Percentiles rank a stretch among this genome's conserved stretches.
These are phyloP conservation scores for Cutaneotrichosporon curvatum DNA, from an alignment of 1,284 basidiomycete genomes.

Conservation along the genomic window DNA sequence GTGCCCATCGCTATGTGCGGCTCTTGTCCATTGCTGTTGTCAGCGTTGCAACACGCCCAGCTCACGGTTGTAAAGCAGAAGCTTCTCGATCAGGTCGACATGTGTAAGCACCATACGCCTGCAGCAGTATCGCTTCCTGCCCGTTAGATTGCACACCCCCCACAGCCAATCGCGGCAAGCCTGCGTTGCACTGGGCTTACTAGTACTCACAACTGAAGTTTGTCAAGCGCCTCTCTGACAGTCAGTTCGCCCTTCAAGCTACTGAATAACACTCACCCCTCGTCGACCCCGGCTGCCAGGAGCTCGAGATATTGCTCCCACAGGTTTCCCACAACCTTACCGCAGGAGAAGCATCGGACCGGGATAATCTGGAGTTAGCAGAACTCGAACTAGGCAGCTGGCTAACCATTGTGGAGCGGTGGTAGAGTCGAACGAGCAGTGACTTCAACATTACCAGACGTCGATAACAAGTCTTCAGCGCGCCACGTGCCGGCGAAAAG, in stretches of 20 bases:
- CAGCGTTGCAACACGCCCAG: slow-evolving; percentile 21
- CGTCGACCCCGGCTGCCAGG: slow-evolving; percentile 66
- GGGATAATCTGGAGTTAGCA: slow-evolving; percentile 43
- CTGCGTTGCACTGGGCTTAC: too few species aligned
- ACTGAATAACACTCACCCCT: slow-evolving; percentile 85
- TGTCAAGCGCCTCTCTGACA: slow-evolving; percentile 81
- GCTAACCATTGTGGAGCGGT: too few species aligned
- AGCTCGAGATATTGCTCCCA: slow-evolving; percentile 80
- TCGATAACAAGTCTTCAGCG: too few species aligned
- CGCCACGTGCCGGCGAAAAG: too few species aligned
- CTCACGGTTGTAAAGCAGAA: slow-evolving; percentile 92
- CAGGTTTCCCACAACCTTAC: slow-evolving; percentile 88
- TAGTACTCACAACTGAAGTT: slow-evolving; percentile 58
- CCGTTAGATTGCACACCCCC: slow-evolving; percentile 14
- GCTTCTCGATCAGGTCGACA: slow-evolving; percentile 85
- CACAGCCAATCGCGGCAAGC: slow-evolving; percentile 4
- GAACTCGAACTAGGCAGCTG: too few species aligned
- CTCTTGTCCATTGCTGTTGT: slow-evolving; percentile 17
- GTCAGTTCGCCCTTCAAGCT: too few species aligned
- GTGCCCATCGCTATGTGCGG: slow-evolving; percentile 13
- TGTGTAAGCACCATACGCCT: slow-evolving; percentile 96
- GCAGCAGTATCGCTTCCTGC: slow-evolving; percentile 81
- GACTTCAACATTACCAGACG: too few species aligned
- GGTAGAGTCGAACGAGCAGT: too few species aligned
- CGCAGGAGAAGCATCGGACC: slow-evolving; percentile 66